Evolutionary conservation across 2,329 filamentous ascomycete genomes (phyloP), one percentile per base, ranked within the genome.

Genomic region (Nemania diffusa): DNA sequence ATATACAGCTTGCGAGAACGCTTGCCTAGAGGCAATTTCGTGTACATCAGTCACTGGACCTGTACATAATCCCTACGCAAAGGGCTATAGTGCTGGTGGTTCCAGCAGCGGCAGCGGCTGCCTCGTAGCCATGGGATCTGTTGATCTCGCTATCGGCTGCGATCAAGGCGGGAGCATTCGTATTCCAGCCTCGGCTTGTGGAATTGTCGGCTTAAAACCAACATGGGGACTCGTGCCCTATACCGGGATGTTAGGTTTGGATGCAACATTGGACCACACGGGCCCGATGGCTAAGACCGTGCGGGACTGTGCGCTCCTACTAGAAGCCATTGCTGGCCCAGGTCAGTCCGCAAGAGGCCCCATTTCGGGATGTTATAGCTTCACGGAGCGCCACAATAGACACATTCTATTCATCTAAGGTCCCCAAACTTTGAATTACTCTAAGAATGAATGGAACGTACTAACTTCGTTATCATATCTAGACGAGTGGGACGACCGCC

Each of bases 81-180:
- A 75, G 24, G 82, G 82, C 1, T 84, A 82, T 65, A 81, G 79
- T 2, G 79, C 80, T 40, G 83, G 84, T n/a, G 83, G 84, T n/a
- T 74, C 72, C 1, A 75, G 71, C 62, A 82, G 81, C 65, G 82
- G 80, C 27, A 81, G 78, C 11, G 83, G 83, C 7, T 79, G 79
- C 3, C 76, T 86, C 13, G 83, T 86, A 1, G 80, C 78, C 1
- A 72, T 68, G 2, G 76, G 74, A 2, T 60, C 59, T 5, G 76
- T 75, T 3, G 77, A 79, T 37, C 69, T 79, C n/a, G 77, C 76
- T 8, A 70, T 80, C 27, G 78, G 78, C 8, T 75, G 75, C 48
- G 78, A 80, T 52, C 78, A 79, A 64, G 78, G 76, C n/a, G 78
- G 78, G 7, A 78, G 74, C 56, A 76, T 80, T 29, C 75, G 77